These are phyloP conservation scores for Dimargaris verticillata DNA, from an alignment of 192 early-diverging fungal genomes.

Conservation along the genomic window DNA sequence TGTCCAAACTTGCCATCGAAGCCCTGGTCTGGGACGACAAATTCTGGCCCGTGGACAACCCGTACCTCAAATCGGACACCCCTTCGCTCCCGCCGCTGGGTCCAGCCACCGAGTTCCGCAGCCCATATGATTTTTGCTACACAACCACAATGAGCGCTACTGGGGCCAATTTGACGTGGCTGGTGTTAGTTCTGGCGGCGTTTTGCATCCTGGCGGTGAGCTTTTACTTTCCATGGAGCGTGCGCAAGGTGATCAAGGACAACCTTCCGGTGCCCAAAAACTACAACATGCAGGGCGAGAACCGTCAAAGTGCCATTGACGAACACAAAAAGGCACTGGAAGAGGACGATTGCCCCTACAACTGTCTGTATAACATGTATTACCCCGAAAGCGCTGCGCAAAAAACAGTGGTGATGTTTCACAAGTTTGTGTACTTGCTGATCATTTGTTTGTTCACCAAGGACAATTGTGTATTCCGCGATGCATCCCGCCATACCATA, in stretches of 20 bases:
- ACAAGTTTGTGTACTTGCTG: slow-evolving; percentile 32
- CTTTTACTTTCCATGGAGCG: slow-evolving; percentile 19
- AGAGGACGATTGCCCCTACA: slow-evolving; percentile 34
- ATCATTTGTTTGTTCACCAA: slow-evolving; percentile 31
- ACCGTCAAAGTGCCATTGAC: slow-evolving; percentile 15
- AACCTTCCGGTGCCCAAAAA: slow-evolving; percentile 25
- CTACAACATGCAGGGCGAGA: slow-evolving; percentile 21
- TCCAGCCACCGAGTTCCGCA: slow-evolving; percentile 13
- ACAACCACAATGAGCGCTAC: slow-evolving; percentile 25
- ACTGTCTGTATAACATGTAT: slow-evolving; percentile 38
- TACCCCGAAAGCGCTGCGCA: slow-evolving; percentile 29
- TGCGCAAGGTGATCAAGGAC: slow-evolving; percentile 16
- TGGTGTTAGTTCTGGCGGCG: slow-evolving; percentile 23
- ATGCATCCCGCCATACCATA: slow-evolving; percentile 24
- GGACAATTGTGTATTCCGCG: slow-evolving; percentile 42
- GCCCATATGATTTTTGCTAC: slow-evolving; percentile 24
- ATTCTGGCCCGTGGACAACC: slow-evolving; percentile 31
- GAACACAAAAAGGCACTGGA: slow-evolving; percentile 32
- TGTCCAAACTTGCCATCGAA: slow-evolving; percentile 28
- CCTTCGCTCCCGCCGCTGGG: slow-evolving; percentile 15
- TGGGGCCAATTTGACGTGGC: slow-evolving; percentile 23
- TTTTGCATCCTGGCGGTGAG: slow-evolving; percentile 19
- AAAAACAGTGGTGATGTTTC: slow-evolving; percentile 36
- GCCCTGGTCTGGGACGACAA: slow-evolving; percentile 29
- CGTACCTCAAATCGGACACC: slow-evolving; percentile 21